phyloP scores from a whole-genome alignment of 2,329 filamentous ascomycete genomes.

The Parafenestella ontariensis region DNA sequence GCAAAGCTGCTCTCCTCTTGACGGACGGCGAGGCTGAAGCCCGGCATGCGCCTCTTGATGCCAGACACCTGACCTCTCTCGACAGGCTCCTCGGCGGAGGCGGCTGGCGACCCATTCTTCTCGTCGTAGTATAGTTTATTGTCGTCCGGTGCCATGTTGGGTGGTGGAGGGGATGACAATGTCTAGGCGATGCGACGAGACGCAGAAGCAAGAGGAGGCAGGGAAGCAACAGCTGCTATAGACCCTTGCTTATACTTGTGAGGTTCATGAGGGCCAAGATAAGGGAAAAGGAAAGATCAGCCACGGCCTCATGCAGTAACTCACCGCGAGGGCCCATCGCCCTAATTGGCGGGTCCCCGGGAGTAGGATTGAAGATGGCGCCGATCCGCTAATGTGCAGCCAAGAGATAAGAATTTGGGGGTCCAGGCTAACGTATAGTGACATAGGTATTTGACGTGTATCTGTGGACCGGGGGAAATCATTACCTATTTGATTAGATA shows the following conservation, averaged over 20 bases:
- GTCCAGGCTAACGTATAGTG: not conserved
- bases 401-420: not conserved
- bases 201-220: not conserved
- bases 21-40: slow-evolving; percentile 40
- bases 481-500: not conserved
- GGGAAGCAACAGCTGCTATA: not conserved
- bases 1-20: slow-evolving; percentile 48
- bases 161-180: not conserved
- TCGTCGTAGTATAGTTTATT: slow-evolving; percentile 15
- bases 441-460: not conserved
- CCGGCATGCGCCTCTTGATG: not conserved
- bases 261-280: not conserved
- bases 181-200: not conserved
- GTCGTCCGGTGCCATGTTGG: slow-evolving; percentile 17
- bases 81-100: slow-evolving; percentile 29
- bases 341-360: not conserved
- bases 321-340: not conserved
- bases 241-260: not conserved
- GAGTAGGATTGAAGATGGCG: not conserved
- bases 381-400: not conserved
- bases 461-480: not conserved
- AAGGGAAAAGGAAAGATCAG: not conserved
- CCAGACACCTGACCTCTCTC: slow-evolving; percentile 27
- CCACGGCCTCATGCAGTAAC: not conserved
- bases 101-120: slow-evolving; percentile 12